These are phyloP conservation scores for Thuidium tamariscinum DNA, from an alignment of 225 moss, liverwort and hornwort species.

Conservation along the genomic window DNA sequence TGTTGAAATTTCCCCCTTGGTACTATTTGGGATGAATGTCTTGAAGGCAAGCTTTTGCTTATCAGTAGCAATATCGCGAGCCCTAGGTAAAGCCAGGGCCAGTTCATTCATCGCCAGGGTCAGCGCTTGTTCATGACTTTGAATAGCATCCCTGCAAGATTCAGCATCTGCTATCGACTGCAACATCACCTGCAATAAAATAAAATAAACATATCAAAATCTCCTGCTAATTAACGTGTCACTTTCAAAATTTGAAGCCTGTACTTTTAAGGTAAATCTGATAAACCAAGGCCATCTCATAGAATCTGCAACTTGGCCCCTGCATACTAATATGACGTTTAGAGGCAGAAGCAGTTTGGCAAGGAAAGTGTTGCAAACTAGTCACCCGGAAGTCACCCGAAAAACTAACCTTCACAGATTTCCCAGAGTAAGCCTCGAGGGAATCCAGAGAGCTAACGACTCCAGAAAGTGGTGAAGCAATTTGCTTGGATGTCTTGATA, in stretches of 20 bases:
- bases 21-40: not conserved
- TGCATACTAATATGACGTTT: not conserved
- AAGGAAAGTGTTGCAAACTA: not conserved
- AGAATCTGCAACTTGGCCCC: not conserved
- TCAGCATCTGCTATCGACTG: slow-evolving; percentile 49
- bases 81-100: slow-evolving; percentile 39
- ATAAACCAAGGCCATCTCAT: not conserved
- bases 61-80: slow-evolving; percentile 23
- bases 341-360: not conserved
- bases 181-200: slow-evolving; percentile 33
- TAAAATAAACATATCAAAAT: not conserved
- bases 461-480: not conserved
- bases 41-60: not conserved
- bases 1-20: not conserved
- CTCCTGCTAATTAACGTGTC: not conserved
- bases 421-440: slow-evolving; percentile 11
- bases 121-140: slow-evolving; percentile 38
- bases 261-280: not conserved
- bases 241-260: not conserved
- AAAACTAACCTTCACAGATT: slow-evolving; percentile 41
- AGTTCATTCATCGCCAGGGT: slow-evolving; percentile 65
- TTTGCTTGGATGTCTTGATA: slow-evolving; percentile 37
- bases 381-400: not conserved
- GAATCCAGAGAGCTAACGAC: slow-evolving; percentile 2
- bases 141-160: slow-evolving; percentile 33